Conservation (phyloP, 1,139 yeast species). For the Hyphopichia fennica region DNA sequence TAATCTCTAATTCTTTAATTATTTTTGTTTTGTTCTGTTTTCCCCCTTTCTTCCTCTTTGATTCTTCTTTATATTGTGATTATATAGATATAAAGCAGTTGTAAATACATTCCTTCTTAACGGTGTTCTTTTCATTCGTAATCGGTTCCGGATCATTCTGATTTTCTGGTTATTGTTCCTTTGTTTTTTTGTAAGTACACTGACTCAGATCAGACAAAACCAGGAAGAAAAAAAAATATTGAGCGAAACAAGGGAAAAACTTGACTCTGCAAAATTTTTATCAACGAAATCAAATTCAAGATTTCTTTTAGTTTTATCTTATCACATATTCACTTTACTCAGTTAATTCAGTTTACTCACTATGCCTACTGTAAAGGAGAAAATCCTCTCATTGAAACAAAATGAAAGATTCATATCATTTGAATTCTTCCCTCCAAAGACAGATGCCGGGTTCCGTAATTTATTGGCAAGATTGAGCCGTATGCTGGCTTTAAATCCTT, state of each 20-base stretch:
- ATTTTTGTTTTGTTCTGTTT: too few species aligned
- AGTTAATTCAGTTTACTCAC: neutral
- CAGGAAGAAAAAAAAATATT: neutral
- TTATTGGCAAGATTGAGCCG: slow-evolving; percentile 82
- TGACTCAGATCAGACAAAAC: too few species aligned
- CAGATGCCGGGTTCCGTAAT: slow-evolving; percentile 83
- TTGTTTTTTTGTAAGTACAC: too few species aligned
- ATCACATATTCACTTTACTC: neutral
- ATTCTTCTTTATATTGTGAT: neutral
- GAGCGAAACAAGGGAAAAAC: neutral
- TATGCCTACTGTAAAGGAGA: slow-evolving; percentile 47
- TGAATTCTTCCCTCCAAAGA: slow-evolving; percentile 97
- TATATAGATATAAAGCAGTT: neutral
- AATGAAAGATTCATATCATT: slow-evolving; percentile 74
- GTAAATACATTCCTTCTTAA: neutral
- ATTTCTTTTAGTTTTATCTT: neutral
- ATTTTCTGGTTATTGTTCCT: too few species aligned
- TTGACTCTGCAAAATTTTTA: neutral
- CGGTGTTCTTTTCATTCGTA: too few species aligned
- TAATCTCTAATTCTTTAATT: too few species aligned
- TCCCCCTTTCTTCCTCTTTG: neutral
- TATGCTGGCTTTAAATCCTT: slow-evolving; percentile 84
- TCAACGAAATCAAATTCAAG: too few species aligned
- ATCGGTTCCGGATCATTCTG: too few species aligned
- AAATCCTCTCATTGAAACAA: slow-evolving; percentile 47